Conservation (phyloP, 2,329 filamentous ascomycete genomes). For the Cladophialophora bantiana region DNA sequence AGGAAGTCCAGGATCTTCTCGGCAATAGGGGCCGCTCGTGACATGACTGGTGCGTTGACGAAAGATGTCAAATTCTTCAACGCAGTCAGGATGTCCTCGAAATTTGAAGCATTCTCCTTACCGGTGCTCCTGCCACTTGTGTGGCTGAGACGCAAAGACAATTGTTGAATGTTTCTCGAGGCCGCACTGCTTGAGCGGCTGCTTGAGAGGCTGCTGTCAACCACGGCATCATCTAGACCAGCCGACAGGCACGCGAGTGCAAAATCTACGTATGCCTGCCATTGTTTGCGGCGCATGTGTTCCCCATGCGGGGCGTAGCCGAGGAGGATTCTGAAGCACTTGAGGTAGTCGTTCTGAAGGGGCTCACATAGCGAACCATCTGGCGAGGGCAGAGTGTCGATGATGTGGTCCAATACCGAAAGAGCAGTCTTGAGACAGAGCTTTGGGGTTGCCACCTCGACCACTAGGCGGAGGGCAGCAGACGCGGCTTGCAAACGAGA, state of each 20-base stretch:
- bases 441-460: conserved; percentile 71
- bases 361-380: conserved; percentile 70
- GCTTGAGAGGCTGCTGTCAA: conserved; percentile 4
- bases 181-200: conserved; percentile 51
- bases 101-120: conserved; percentile 19
- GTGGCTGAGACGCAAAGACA: conserved; percentile 35
- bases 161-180: conserved; percentile 47
- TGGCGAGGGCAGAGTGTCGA: conserved; percentile 70
- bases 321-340: conserved; percentile 73
- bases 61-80: conserved; percentile 33
- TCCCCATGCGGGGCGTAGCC: conserved; percentile 79
- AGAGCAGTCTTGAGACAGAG: conserved; percentile 80
- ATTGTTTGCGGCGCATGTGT: conserved; percentile 72
- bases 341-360: conserved; percentile 78
- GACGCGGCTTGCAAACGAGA: conserved; percentile 72
- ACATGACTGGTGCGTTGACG: conserved; percentile 36
- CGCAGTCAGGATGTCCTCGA: conserved; percentile 36
- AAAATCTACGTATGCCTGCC: conserved; percentile 76
- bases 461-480: conserved; percentile 72
- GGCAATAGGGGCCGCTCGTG: conserved; percentile 29
- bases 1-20: conserved; percentile 31
- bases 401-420: conserved; percentile 80
- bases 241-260: conserved; percentile 64
- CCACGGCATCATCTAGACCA: conserved; percentile 24
- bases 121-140: conserved; percentile 19